Conservation (phyloP, 2,329 filamentous ascomycete genomes). For the Colletotrichum tropicicola region DNA sequence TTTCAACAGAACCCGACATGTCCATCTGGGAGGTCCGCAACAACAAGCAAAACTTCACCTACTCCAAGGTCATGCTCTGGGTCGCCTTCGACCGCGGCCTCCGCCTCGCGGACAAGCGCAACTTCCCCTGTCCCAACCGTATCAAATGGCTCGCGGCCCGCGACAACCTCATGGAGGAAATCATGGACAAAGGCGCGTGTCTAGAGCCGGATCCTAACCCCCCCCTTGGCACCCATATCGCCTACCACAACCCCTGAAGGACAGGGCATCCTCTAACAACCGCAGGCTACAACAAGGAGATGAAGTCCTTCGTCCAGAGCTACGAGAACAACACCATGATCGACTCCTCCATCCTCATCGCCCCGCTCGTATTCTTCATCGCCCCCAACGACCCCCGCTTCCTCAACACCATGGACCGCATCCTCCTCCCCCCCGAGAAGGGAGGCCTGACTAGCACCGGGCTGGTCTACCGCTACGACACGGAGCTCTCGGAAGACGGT, state of each 20-base stretch:
- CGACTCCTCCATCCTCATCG: conserved; percentile 79
- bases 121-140: conserved; percentile 77
- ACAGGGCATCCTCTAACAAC: not conserved
- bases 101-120: conserved; percentile 78
- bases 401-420: conserved; percentile 75
- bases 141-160: conserved; percentile 71
- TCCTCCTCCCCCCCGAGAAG: conserved; percentile 77
- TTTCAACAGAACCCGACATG: conserved; percentile 72
- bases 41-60: conserved; percentile 79
- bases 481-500: conserved; percentile 75
- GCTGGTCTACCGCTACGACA: conserved; percentile 80
- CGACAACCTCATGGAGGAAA: conserved; percentile 76
- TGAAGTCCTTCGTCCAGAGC: conserved; percentile 78
- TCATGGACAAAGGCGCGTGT: conserved; percentile 73
- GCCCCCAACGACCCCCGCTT: conserved; percentile 81
- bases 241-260: not conserved
- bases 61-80: conserved; percentile 87
- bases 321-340: conserved; percentile 77
- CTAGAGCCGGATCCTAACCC: too few relatives aligned
- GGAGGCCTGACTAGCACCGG: conserved; percentile 80
- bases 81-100: conserved; percentile 81
- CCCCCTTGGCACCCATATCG: not conserved
- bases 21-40: conserved; percentile 86
- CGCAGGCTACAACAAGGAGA: conserved; percentile 73
- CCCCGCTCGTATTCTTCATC: conserved; percentile 83